Conservation (phyloP, 202 grass and related monocot species). For the Schoenoplectus triqueter region DNA sequence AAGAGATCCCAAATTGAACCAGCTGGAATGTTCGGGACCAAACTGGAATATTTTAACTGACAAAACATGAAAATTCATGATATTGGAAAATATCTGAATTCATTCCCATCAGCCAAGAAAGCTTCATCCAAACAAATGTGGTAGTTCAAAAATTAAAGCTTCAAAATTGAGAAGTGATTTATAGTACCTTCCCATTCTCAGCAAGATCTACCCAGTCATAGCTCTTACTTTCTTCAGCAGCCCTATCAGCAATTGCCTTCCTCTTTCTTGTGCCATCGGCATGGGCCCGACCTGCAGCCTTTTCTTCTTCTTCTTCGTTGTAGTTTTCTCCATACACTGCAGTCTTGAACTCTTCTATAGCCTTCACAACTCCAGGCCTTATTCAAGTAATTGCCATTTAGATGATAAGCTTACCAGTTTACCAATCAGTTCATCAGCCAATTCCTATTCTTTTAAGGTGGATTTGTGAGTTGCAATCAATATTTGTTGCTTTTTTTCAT, state of each 20-base stretch:
- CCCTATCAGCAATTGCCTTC: slow-evolving; percentile 65
- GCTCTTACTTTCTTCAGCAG: slow-evolving; percentile 49
- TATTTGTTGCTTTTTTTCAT: background rate
- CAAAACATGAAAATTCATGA: background rate
- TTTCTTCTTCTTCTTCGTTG: slow-evolving; percentile 66
- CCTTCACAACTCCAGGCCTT: slow-evolving; percentile 69
- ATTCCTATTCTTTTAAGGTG: background rate
- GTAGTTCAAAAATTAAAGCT: background rate
- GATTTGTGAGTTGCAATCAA: background rate
- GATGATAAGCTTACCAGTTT: background rate
- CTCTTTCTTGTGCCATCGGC: slow-evolving; percentile 68
- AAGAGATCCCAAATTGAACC: background rate
- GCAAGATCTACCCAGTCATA: slow-evolving; percentile 88
- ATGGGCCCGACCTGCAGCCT: slow-evolving; percentile 43
- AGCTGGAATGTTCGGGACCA: background rate
- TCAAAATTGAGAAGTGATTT: background rate
- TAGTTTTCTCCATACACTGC: slow-evolving; percentile 86
- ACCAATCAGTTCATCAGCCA: background rate
- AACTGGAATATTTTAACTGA: slow-evolving; percentile 19
- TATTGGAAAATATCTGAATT: background rate
- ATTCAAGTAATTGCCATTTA: slow-evolving; percentile 19
- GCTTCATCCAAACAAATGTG: background rate
- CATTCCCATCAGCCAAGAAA: background rate
- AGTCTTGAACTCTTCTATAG: slow-evolving; percentile 77
- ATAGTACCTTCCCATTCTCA: slow-evolving; percentile 75